Evolutionary conservation across 768 basidiomycete genomes (phyloP).

Genomic region (Boletellus emodensis): DNA sequence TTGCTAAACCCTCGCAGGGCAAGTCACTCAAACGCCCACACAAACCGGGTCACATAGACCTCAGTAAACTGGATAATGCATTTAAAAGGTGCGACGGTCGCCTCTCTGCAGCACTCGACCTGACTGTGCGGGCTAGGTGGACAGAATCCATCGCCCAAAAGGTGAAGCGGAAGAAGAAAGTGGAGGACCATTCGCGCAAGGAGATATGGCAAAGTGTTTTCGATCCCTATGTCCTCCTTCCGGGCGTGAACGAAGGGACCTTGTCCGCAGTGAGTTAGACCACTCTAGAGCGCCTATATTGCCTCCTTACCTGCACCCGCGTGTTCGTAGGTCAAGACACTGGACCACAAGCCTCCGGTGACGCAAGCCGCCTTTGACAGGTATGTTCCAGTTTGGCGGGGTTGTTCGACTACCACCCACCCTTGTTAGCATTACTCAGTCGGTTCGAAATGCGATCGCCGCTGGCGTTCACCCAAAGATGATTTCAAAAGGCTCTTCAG

Average conservation of each 20-base stretch:
- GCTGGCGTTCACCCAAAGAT: conserved; percentile 87
- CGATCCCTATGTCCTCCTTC: conserved; percentile 51
- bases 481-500: conserved; percentile 85
- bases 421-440: conserved; percentile 50
- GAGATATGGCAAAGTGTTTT: conserved; percentile 81
- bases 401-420: conserved; percentile 9
- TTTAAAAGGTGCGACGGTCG: conserved; percentile 61
- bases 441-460: conserved; percentile 62
- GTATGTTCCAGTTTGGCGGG: conserved; percentile 39
- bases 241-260: conserved; percentile 28
- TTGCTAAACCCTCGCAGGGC: conserved; percentile 25
- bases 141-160: conserved; percentile 84
- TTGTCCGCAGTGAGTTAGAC: conserved; percentile 14
- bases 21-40: conserved; percentile 30
- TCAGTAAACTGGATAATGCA: conserved; percentile 74
- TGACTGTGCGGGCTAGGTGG: conserved; percentile 48
- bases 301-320: conserved; percentile 4
- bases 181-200: conserved; percentile 57
- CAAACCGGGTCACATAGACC: conserved; percentile 67
- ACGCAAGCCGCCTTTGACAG: conserved; percentile 65
- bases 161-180: conserved; percentile 75
- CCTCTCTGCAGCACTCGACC: not conserved
- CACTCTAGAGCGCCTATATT: not conserved
- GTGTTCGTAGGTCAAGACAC: conserved; percentile 57
- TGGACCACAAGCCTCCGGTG: conserved; percentile 79